Conservation (phyloP, 139 green algal species). For the Coelastrella sp. region DNA sequence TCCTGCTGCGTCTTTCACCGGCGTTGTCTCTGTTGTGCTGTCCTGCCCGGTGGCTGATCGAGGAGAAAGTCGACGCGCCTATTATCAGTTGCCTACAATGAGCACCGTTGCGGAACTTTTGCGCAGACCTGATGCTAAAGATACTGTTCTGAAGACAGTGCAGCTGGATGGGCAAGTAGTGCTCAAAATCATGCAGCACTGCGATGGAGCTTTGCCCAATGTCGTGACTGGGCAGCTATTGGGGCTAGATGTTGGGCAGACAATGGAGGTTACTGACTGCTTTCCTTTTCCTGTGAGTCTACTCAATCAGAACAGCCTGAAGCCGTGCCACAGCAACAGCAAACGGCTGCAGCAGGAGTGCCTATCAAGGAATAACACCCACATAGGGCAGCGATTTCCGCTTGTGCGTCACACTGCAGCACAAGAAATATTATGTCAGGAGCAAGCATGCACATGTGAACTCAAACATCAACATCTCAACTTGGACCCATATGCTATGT, state of each 20-base stretch:
- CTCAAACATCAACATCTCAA: too few relatives aligned
- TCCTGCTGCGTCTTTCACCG: too few relatives aligned
- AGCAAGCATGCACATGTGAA: too few relatives aligned
- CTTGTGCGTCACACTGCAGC: too few relatives aligned
- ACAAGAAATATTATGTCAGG: too few relatives aligned
- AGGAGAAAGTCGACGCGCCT: not conserved
- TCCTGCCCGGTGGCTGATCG: not conserved
- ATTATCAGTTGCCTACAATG: not conserved
- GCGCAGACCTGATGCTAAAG: slow-evolving; percentile 11
- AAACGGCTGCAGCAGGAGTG: not conserved
- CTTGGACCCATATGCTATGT: too few relatives aligned
- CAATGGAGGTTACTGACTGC: slow-evolving; percentile 97
- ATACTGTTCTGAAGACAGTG: slow-evolving; percentile 71
- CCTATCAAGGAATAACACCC: too few relatives aligned
- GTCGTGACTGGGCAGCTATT: slow-evolving; percentile 97
- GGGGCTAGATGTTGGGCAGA: slow-evolving; percentile 95
- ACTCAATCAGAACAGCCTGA: not conserved
- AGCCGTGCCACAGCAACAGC: not conserved
- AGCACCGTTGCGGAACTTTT: slow-evolving; percentile 43
- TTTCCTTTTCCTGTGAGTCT: slow-evolving; percentile 95
- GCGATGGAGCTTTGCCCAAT: slow-evolving; percentile 78
- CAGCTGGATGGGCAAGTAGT: slow-evolving; percentile 86
- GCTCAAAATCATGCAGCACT: slow-evolving; percentile 98
- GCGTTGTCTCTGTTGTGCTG: not conserved
- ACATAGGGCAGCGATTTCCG: too few relatives aligned